Base-by-base conservation (phyloP, 129 eudicot species). In the Artemisia tridentata region DNA sequence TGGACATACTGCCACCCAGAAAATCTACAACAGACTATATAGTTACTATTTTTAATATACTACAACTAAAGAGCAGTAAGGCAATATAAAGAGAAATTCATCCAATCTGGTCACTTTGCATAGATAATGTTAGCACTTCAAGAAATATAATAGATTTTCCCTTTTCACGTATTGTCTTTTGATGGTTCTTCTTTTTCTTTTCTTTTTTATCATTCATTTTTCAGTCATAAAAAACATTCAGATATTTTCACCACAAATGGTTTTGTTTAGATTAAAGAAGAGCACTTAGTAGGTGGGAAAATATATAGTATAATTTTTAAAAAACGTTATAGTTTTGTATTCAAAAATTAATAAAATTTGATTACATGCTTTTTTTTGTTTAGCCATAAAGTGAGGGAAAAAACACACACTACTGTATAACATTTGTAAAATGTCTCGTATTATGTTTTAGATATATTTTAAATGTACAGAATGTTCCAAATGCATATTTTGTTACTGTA, bases 41-140 rank as follows among this genome's bases (percentile, higher is more conserved):
- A 10, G 34, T 68, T 15, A 9, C 14, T 56, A 12, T 38, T 57
- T 72, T 46, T 2, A 16, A 17, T 17, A n/a, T n/a, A 17, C 27
- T 25, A 29, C 3, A 58, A 15, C 41, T 3, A 21, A 3, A 53
- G 20, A 53, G 59, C 23, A 53, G 21, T 43, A 27, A 58, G 4
- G 57, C 14, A 14, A 56, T 45, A 57, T 5, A 27, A 72, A 72
- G 12, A 58, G 69, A 48, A 72, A 72, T 72, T 62, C 77, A 61
- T 62, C 51, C 21, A 27, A 62, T 73, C 31, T 63, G 77, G 77
- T 72, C 77, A 62, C 50, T 50, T 60, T 29, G 45, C 63, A 62
- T 48, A 31, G 77, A 73, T 73, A 73, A 73, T 65, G 77, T 73
- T 49, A 73, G 70, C 77, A 73, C 57, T 63, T 62, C 77, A 38